A percentile compares a stretch with the other conserved stretches of the same genome.
phyloP scores from a whole-genome alignment of 176 grass and related monocot genomes.

The Chrysopogon serrulatus region DNA sequence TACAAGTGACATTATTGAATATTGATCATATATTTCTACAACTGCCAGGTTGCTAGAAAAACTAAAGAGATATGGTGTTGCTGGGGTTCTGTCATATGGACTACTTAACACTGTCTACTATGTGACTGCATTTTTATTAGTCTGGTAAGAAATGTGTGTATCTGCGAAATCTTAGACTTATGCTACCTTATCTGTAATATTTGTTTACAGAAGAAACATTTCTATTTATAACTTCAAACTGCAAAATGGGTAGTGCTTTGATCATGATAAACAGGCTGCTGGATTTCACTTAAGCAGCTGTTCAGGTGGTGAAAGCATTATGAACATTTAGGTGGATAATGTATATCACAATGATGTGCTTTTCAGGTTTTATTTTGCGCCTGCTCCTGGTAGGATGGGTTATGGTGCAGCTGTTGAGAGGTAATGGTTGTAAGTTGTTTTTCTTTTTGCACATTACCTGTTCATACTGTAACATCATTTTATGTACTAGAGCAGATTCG shows the following conservation, averaged over 20 bases:
- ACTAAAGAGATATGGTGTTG: slow-evolving; percentile 87
- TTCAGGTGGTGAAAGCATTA: not conserved
- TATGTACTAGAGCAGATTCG: slow-evolving; percentile 46
- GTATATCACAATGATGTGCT: not conserved
- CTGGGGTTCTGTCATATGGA: slow-evolving; percentile 88
- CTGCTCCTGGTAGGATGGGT: slow-evolving; percentile 84
- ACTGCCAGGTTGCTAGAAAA: slow-evolving; percentile 59
- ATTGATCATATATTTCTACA: not conserved
- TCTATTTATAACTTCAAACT: not conserved
- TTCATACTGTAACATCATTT: not conserved
- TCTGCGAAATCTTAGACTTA: not conserved
- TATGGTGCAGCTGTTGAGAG: slow-evolving; percentile 79
- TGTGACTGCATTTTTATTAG: slow-evolving; percentile 78
- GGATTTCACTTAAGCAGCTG: not conserved
- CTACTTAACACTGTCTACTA: slow-evolving; percentile 94
- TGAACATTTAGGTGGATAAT: not conserved
- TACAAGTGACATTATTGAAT: not conserved
- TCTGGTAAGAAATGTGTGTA: slow-evolving; percentile 63
- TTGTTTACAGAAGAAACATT: slow-evolving; percentile 8
- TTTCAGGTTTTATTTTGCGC: slow-evolving; percentile 89
- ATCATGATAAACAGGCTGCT: not conserved
- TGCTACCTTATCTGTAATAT: not conserved
- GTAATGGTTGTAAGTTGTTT: slow-evolving; percentile 27
- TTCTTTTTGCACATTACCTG: not conserved
- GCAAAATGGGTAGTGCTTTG: not conserved